Percentiles rank a stretch among this genome's conserved stretches.
phyloP scores from a whole-genome alignment of 768 basidiomycete species.

The Neoboletus brunneissimus region DNA sequence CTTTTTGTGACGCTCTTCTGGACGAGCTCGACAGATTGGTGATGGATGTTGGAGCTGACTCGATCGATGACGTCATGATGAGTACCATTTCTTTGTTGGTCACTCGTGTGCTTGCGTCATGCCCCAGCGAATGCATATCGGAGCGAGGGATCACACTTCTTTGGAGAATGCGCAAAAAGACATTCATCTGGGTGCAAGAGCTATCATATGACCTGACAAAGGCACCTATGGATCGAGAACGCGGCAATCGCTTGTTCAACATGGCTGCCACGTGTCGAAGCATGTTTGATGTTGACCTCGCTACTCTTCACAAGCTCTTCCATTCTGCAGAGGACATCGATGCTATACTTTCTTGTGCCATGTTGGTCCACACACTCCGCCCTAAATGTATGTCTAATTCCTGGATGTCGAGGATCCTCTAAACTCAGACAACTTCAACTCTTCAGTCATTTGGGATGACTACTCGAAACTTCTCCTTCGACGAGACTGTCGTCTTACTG shows the following conservation, averaged over 20 bases:
- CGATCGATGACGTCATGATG: constrained; percentile 27
- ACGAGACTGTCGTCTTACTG: constrained; percentile 24
- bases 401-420: not conserved
- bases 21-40: not conserved
- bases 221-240: not conserved
- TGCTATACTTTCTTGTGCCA: not conserved
- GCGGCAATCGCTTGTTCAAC: not conserved
- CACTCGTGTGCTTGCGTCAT: not conserved
- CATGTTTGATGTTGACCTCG: not conserved
- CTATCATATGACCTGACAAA: not conserved
- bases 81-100: constrained; percentile 31
- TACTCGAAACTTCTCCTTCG: constrained; percentile 5
- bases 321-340: no score
- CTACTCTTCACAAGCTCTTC: not conserved
- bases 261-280: not conserved
- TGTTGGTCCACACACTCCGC: not conserved
- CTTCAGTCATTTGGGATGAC: no score
- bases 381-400: not conserved
- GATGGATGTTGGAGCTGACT: not conserved
- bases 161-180: not conserved
- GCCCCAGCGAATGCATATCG: not conserved
- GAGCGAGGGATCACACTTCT: not conserved
- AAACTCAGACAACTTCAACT: not conserved
- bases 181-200: not conserved
- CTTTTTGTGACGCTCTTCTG: not conserved